Base-by-base conservation (phyloP, 257 asterid genomes). In the Fraxinus pennsylvanica region DNA sequence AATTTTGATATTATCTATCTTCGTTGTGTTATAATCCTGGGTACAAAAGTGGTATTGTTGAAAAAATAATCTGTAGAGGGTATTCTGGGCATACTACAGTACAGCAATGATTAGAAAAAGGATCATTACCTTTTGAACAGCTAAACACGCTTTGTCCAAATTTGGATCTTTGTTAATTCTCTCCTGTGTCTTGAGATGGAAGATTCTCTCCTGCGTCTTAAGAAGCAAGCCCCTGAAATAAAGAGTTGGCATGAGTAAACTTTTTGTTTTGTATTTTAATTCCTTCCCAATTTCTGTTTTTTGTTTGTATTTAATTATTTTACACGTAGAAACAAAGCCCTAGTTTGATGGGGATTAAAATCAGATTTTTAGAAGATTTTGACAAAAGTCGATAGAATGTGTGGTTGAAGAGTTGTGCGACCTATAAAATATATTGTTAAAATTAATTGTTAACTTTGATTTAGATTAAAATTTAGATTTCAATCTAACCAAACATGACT, bases 61-160 rank as follows among this genome's bases (percentile, higher is more conserved):
- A 25, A 25, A 25, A 45, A 45, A 13, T 52, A 45, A 13, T 52
- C 1, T 61, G 1, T n/a, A 1, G 19, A 78, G 89, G 79, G 68
- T 52, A 85, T 22, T 57, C 70, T 45, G 54, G 83, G 75, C 72
- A 75, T 27, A n/a, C 35, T 1, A 45, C 43, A 29, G 17, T 39
- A 1, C 30, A 41, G 70, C 9, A 87, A 87, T 87, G 87, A 83
- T 87, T 80, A 73, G 71, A 74, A 36, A 70, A 52, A 35, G 45
- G 84, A 52, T 30, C 66, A 15, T 74, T 0, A 78, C 29, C 50
- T 41, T 41, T 69, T 72, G 38, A 32, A 86, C 89, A 86, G 88
- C 85, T 73, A 73, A 68, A 79, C 77, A 65, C 81, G 63, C 4
- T 32, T 80, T 82, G 83, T 79, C 71, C 74, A 61, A 69, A 79